Evolutionary conservation across 1,139 yeast genomes (phyloP), one percentile per base, ranked within the genome.

Genomic region (Casaregolazyma lundiana): DNA sequence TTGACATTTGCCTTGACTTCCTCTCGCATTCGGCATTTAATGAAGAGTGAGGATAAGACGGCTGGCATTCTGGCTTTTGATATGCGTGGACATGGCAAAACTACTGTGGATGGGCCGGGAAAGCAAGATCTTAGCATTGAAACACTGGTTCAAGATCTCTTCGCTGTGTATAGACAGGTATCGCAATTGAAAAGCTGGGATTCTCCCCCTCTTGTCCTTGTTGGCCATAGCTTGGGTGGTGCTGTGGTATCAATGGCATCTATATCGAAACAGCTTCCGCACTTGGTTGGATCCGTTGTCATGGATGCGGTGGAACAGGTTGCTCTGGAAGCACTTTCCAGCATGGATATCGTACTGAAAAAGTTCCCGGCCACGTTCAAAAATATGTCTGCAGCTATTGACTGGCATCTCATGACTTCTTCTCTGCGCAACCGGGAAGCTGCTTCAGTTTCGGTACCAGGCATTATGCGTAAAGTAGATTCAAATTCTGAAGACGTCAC

Each of bases 221-320:
- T 90, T 6, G 98, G 98, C 0, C 99, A 92, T 63, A 87, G 96
- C 2, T 70, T 94, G 19, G 99, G 98, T 1, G 98, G 97, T 0
- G 75, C 97, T 0, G 80, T 92, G 2, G 71, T 88, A 37, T 76
- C 96, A 0, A 74, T 75, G 41, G 68, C 73, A 0, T 62, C 72
- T 2, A 50, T 77, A 29, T 43, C 41, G 30, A 46, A 49, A 20
- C 36, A 45, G 11, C 35, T 54, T 9, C 45, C 47, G 8, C 47
- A 50, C 13, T 46, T 53, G n/a, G 67, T 46, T 38, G 98, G 97
- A 0, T 66, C 92, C 4, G 76, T 78, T 0, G 79, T 90, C 70
- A 66, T 92, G 19, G 99, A 92, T 64, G 94, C 94, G 1, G 97
- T 92, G 2, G 98, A 92, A 61, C 97, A 90, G 51, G 84, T 92